Evolutionary conservation across 352 stramenopile species (phyloP), one percentile per base, ranked within the genome.

Genomic region (Globisporangium orthogonon): DNA sequence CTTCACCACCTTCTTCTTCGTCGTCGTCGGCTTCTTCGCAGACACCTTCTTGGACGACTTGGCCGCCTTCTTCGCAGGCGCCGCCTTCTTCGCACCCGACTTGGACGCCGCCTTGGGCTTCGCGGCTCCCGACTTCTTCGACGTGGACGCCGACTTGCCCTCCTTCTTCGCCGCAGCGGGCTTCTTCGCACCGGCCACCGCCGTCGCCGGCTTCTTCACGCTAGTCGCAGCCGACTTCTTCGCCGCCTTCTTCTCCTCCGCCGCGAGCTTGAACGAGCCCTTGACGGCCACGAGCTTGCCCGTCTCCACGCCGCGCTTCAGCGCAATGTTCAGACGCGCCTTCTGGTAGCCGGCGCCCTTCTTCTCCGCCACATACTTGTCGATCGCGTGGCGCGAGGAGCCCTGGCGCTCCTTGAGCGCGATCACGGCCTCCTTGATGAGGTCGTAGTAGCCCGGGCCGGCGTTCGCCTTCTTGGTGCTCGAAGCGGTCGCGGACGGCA

Each of bases 211-310:
- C 4, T 39, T 50, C 51, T 59, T 60, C 23, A 23, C 23, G 23
- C 23, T 23, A 23, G 23, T 23, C 23, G 23, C 23, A 23, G 23
- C 23, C 23, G 23, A 23, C 23, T 49, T 60, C 58, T 65, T 76
- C 7, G 67, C 69, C 4, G 62, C 57, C 73, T 97, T 97, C 77
- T 97, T 98, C 70, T 91, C 82, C 3, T 94, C 86, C 23, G 91
- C 67, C 3, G 87, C 89, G 15, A 98, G 76, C 74, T 98, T 98
- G 87, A 97, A 98, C 43, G 89, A 97, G 52, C 80, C 83, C 78
- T 98, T 98, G 17, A 97, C 81, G 46, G 95, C 74, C 23, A 98
- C 76, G 4, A 98, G 79, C 67, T 93, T 93, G 60, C 91, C 91
- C 10, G 71, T 67, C 57, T 92, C 80, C 15, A 98, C 89, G 40